Base-by-base conservation (phyloP, 1,284 basidiomycete species). In the Albatrellus sp. region DNA sequence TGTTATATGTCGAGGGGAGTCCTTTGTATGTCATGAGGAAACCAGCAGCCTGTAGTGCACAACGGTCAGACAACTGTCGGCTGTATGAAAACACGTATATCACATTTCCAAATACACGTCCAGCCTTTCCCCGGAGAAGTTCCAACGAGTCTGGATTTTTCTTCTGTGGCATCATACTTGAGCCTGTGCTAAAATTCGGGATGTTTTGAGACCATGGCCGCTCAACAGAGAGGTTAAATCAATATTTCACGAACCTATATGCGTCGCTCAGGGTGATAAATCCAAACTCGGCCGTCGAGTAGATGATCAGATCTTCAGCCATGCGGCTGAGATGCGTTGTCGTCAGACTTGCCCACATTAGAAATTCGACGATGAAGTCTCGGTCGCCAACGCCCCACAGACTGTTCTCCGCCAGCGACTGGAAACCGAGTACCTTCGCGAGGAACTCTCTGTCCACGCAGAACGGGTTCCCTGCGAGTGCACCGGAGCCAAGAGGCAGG, bases 151-250 rank as follows among this genome's bases (percentile, higher is more conserved):
- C 94, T 0, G 96, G 91, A 63, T 98, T 98, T 70, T 98, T 98
- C 72, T 98, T 98, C 61, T 98, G 94, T 1, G 94, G 94, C 94
- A 98, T 98, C 61, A 98, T 98, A 52, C 92, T 97, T 35, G 93
- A 97, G 10, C 94, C 94, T 31, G 94, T 98, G 61, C 90, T 93
- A 49, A 12, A 28, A 47, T 24, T 24, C 24, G 7, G 7, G 24
- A 40, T 39, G 46, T 17, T 33, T 17, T 45, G 29, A 46, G 35
- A 12, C 11, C 28, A 41, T 30, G 11, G 3, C 19, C 9, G n/a
- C 32, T 30, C 35, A 29, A 28, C 10, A 29, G 39, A 11, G 24
- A 17, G 13, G 1, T 9, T 35, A 13, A 17, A 13, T 19, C 29
- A 35, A 16, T n/a, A 13, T 33, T 38, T 16, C 9, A 45, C 64